Conservation (phyloP, 805 yeast species). For the Wickerhamomyces mucosus region DNA sequence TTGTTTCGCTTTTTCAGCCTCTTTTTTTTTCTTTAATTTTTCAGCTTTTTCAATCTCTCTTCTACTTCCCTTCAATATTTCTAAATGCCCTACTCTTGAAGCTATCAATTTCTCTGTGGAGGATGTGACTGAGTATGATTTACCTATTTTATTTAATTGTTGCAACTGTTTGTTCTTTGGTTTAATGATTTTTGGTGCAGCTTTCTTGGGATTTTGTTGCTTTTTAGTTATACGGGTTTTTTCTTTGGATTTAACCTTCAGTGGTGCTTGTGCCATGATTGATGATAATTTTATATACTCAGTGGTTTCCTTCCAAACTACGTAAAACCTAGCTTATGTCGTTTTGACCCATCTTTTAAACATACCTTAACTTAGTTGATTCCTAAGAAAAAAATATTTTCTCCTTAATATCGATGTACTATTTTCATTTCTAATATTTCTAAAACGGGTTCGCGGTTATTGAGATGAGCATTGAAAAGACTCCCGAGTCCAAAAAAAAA, state of each 20-base stretch:
- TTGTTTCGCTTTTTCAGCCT: conserved; percentile 13
- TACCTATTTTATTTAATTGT: conserved; percentile 45
- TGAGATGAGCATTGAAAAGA: too few species aligned
- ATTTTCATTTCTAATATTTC: too few species aligned
- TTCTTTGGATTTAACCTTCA: conserved; percentile 38
- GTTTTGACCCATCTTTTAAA: too few species aligned
- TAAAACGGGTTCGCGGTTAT: too few species aligned
- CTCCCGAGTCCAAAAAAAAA: too few species aligned
- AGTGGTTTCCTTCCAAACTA: too few species aligned
- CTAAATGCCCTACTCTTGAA: conserved; percentile 89
- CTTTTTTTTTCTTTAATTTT: conserved; percentile 29
- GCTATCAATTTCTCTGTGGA: conserved; percentile 81
- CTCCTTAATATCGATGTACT: too few species aligned
- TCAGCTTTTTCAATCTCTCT: conserved; percentile 63
- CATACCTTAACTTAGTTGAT: too few species aligned
- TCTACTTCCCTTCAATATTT: conserved; percentile 83
- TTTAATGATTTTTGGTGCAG: conserved; percentile 66
- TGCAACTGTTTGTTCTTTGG: conserved; percentile 51
- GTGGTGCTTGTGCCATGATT: conserved; percentile 65
- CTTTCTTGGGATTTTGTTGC: conserved; percentile 54
- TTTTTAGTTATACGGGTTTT: conserved; percentile 41
- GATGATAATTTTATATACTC: background rate
- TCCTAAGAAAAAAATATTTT: too few species aligned
- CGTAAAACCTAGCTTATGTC: too few species aligned
- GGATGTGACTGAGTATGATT: conserved; percentile 38